Evolutionary conservation across 2,329 filamentous ascomycete genomes (phyloP).

Genomic region (Penicillium sp.): DNA sequence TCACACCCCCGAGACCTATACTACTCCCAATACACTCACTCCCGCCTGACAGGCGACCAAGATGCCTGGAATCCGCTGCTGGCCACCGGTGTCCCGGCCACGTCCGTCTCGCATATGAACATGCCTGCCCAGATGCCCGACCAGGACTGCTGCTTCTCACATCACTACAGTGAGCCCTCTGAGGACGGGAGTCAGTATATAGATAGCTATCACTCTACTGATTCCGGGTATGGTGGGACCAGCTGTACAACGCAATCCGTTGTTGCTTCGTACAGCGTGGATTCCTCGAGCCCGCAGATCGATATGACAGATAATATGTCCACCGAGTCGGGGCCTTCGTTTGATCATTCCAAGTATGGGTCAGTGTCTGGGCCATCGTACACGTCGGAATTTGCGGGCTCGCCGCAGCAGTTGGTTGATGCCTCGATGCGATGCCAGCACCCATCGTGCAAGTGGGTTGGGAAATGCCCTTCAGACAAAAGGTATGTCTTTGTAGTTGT

Average conservation of each 20-base stretch:
- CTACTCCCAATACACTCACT: slow-evolving; percentile 16
- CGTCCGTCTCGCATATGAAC: slow-evolving; percentile 13
- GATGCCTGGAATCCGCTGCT: slow-evolving; percentile 31
- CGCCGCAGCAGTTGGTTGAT: slow-evolving; percentile 47
- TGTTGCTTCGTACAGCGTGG: slow-evolving; percentile 23
- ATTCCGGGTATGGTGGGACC: slow-evolving; percentile 33
- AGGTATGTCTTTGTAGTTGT: slow-evolving; percentile 24
- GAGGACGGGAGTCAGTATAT: slow-evolving; percentile 29
- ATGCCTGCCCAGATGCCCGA: slow-evolving; percentile 14
- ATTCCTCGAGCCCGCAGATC: slow-evolving; percentile 24
- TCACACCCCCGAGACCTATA: slow-evolving; percentile 17
- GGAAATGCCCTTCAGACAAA: slow-evolving; percentile 36
- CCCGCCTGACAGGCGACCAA: slow-evolving; percentile 18
- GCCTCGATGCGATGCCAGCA: slow-evolving; percentile 26
- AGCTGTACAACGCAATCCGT: slow-evolving; percentile 25
- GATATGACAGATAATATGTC: slow-evolving; percentile 17
- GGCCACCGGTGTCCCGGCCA: slow-evolving; percentile 21
- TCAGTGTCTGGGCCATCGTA: slow-evolving; percentile 9
- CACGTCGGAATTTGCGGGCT: slow-evolving; percentile 31
- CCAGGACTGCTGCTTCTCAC: slow-evolving; percentile 20
- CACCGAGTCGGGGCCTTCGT: slow-evolving; percentile 13
- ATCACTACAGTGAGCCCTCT: slow-evolving; percentile 24
- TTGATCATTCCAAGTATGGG: slow-evolving; percentile 14
- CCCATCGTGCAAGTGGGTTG: slow-evolving; percentile 27
- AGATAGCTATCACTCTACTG: slow-evolving; percentile 22